A percentile compares a stretch with the other conserved stretches of the same genome.
Evolutionary conservation across 345 rosid species (phyloP).

Genomic region (Odontarrhena argentea): DNA sequence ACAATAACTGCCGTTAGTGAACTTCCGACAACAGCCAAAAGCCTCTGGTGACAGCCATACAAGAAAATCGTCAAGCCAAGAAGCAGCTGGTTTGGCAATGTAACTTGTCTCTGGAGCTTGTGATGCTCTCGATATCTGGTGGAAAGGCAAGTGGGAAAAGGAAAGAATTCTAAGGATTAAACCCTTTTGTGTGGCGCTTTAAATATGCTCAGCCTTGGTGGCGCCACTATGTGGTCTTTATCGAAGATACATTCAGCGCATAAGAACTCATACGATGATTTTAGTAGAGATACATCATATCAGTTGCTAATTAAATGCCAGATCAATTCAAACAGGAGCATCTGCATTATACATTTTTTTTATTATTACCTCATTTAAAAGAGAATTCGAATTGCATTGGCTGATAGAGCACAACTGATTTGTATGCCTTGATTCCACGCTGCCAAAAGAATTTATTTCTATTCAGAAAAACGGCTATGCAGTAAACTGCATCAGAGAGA

Average conservation of each 20-base stretch:
- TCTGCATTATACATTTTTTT: background rate
- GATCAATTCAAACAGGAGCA: constrained; percentile 9
- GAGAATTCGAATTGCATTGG: constrained; percentile 83
- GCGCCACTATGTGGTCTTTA: constrained; percentile 29
- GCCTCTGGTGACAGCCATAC: constrained; percentile 96
- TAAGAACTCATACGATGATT: constrained; percentile 26
- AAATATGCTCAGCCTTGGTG: constrained; percentile 25
- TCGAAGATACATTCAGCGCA: constrained; percentile 26
- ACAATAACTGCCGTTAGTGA: constrained; percentile 74
- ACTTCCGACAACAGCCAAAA: constrained; percentile 92
- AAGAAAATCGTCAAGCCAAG: constrained; percentile 96
- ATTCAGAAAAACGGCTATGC: constrained; percentile 31
- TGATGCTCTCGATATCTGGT: constrained; percentile 86
- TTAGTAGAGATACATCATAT: constrained; percentile 14
- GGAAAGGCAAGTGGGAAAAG: constrained; percentile 22
- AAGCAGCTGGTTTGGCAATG: constrained; percentile 98
- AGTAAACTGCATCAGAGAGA: constrained; percentile 9
- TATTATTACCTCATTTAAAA: constrained; percentile 73
- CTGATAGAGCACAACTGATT: constrained; percentile 92
- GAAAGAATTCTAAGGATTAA: constrained; percentile 20
- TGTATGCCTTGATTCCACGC: constrained; percentile 79
- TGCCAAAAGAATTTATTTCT: constrained; percentile 47
- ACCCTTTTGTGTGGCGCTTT: constrained; percentile 17
- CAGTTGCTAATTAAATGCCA: constrained; percentile 20
- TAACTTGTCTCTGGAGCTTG: constrained; percentile 71